A percentile compares a stretch with the other conserved stretches of the same genome.
Conservation (phyloP, 768 basidiomycete genomes). For the Suillus brevipes region DNA sequence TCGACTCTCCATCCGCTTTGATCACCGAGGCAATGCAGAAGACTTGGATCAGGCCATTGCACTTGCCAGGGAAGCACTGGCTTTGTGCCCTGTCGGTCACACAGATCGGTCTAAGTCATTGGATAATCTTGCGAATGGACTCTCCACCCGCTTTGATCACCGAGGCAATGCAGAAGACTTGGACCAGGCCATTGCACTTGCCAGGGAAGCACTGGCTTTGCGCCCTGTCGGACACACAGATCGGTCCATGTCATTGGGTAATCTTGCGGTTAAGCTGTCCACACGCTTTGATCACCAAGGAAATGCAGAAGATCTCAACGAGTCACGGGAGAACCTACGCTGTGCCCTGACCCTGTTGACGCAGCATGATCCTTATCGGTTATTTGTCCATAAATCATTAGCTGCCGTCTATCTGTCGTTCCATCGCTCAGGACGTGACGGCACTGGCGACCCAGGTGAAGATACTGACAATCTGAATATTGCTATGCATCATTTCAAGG, state of each 20-base stretch:
- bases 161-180: not conserved
- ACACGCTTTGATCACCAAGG: not conserved
- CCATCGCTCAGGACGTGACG: not conserved
- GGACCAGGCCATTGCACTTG: not conserved
- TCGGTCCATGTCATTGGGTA: not conserved
- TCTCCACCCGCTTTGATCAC: not conserved
- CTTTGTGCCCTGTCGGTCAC: not conserved
- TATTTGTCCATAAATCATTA: not conserved
- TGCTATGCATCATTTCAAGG: not conserved
- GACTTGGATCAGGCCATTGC: not conserved
- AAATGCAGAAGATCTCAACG: not conserved
- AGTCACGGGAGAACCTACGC: not conserved
- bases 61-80: not conserved
- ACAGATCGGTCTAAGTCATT: not conserved
- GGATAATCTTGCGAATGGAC: not conserved
- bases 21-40: not conserved
- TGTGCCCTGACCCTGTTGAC: not conserved
- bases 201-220: not conserved
- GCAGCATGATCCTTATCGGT: not conserved
- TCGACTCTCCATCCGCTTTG: not conserved
- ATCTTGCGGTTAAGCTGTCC: rapidly evolving
- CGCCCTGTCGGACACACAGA: not conserved
- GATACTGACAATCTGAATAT: not conserved
- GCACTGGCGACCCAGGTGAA: not conserved
- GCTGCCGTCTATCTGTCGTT: not conserved